A percentile compares a stretch with the other conserved stretches of the same genome.
Evolutionary conservation across 768 basidiomycete species (phyloP).

Genomic region (Polyporus arcularius): DNA sequence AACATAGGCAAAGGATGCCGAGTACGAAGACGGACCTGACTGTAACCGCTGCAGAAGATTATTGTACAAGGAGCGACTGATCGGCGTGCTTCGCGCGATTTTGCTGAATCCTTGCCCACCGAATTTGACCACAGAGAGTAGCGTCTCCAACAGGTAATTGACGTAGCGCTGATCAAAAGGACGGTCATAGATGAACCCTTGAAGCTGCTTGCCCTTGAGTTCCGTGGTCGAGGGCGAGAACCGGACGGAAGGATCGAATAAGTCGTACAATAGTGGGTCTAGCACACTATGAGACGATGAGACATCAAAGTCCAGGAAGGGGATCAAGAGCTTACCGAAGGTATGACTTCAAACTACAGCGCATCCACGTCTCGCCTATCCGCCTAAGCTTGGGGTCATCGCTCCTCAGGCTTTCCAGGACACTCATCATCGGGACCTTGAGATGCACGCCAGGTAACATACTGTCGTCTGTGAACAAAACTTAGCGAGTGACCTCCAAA

Average conservation of each 20-base stretch:
- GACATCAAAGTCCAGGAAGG: background rate
- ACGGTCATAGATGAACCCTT: slow-evolving; percentile 67
- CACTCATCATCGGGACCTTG: slow-evolving; percentile 83
- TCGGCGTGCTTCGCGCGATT: slow-evolving; percentile 60
- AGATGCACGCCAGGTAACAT: slow-evolving; percentile 80
- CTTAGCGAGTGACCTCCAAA: background rate
- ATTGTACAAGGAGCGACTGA: slow-evolving; percentile 66
- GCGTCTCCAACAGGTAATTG: slow-evolving; percentile 72
- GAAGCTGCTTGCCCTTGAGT: slow-evolving; percentile 66
- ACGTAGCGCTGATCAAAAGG: slow-evolving; percentile 77
- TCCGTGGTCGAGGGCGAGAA: slow-evolving; percentile 50
- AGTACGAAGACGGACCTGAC: slow-evolving; percentile 43
- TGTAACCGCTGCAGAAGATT: slow-evolving; percentile 65
- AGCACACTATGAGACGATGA: slow-evolving; percentile 58
- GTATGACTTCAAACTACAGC: slow-evolving; percentile 90
- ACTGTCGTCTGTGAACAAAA: slow-evolving; percentile 63
- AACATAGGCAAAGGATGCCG: background rate
- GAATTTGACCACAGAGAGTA: slow-evolving; percentile 78
- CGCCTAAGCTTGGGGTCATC: slow-evolving; percentile 75
- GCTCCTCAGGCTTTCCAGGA: slow-evolving; percentile 79
- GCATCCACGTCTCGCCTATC: slow-evolving; percentile 96
- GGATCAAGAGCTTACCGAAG: slow-evolving; percentile 57
- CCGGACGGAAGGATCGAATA: slow-evolving; percentile 69
- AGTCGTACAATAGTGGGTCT: slow-evolving; percentile 81
- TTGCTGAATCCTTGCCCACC: slow-evolving; percentile 89